Evolutionary conservation across 805 yeast species (phyloP).

Genomic region (Lachancea kluyveri): DNA sequence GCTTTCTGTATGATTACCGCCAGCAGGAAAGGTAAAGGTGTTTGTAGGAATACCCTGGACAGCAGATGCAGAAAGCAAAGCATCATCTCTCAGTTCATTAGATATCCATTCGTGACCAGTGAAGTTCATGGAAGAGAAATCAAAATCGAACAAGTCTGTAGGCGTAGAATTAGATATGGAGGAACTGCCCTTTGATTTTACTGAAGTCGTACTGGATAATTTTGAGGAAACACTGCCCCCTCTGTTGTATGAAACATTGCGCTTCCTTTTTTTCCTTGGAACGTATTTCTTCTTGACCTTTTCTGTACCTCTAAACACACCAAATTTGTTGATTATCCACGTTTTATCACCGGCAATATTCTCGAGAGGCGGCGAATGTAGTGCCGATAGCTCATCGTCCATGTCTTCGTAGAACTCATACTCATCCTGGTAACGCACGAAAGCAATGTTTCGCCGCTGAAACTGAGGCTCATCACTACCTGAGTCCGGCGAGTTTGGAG

Average conservation of each 20-base stretch:
- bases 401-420: slow-evolving; percentile 77
- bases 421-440: slow-evolving; percentile 62
- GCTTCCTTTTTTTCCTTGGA: slow-evolving; percentile 12
- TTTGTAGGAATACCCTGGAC: slow-evolving; percentile 26
- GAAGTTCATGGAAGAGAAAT: slow-evolving; percentile 11
- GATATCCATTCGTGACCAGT: slow-evolving; percentile 62
- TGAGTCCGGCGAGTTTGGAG: slow-evolving; percentile 8
- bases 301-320: slow-evolving; percentile 56
- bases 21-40: slow-evolving; percentile 25
- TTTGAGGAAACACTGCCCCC: neutral
- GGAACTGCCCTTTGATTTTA: neutral
- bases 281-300: slow-evolving; percentile 20
- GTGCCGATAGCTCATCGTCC: slow-evolving; percentile 52
- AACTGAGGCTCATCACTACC: slow-evolving; percentile 43
- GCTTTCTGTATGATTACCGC: slow-evolving; percentile 9
- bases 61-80: slow-evolving; percentile 68
- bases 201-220: neutral
- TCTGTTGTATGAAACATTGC: neutral
- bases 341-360: slow-evolving; percentile 40
- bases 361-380: slow-evolving; percentile 43
- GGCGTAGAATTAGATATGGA: no score
- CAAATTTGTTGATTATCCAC: slow-evolving; percentile 69
- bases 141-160: slow-evolving; percentile 8
- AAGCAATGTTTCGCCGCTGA: slow-evolving; percentile 66
- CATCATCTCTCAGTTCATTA: slow-evolving; percentile 65